Evolutionary conservation across 2,329 filamentous ascomycete genomes (phyloP).

Genomic region (Trichophaea hybrida): DNA sequence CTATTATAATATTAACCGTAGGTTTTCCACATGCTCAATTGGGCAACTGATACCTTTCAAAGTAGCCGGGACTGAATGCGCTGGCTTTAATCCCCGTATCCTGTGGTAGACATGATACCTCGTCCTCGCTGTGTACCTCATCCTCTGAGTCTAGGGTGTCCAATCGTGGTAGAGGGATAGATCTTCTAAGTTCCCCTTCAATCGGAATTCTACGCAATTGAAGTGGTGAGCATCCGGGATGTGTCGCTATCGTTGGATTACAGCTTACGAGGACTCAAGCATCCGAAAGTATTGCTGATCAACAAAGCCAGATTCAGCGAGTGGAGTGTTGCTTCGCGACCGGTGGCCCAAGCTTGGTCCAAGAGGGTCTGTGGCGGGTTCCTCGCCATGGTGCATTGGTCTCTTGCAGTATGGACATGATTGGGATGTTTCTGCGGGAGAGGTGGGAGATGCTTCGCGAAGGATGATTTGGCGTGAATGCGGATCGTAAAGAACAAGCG

Average conservation of each 20-base stretch:
- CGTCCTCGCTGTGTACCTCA: slow-evolving; percentile 3
- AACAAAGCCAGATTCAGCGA: slow-evolving; percentile 53
- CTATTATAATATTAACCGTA: not conserved
- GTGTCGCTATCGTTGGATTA: not conserved
- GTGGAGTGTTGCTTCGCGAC: slow-evolving; percentile 32
- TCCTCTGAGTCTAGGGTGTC: slow-evolving; percentile 3
- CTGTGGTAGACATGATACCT: not conserved
- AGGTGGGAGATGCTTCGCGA: slow-evolving; percentile 40
- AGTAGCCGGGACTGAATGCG: slow-evolving; percentile 86
- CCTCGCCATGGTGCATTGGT: slow-evolving; percentile 41
- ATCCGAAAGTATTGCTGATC: slow-evolving; percentile 92
- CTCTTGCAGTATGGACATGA: slow-evolving; percentile 89
- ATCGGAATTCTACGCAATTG: not conserved
- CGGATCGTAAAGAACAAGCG: slow-evolving; percentile 81
- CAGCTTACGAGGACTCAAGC: slow-evolving; percentile 43
- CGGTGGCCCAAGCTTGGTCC: not conserved
- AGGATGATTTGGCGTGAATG: slow-evolving; percentile 74
- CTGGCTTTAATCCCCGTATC: slow-evolving; percentile 58
- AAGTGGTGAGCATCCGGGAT: not conserved
- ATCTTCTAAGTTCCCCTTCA: not conserved
- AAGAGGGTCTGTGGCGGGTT: slow-evolving; percentile 20
- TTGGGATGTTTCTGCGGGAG: slow-evolving; percentile 36
- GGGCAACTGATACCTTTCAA: slow-evolving; percentile 42
- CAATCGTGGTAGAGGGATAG: not conserved
- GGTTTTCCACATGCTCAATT: not conserved